phyloP scores from a whole-genome alignment of 495 filamentous ascomycete species.

The Lasiosphaeria ovina region DNA sequence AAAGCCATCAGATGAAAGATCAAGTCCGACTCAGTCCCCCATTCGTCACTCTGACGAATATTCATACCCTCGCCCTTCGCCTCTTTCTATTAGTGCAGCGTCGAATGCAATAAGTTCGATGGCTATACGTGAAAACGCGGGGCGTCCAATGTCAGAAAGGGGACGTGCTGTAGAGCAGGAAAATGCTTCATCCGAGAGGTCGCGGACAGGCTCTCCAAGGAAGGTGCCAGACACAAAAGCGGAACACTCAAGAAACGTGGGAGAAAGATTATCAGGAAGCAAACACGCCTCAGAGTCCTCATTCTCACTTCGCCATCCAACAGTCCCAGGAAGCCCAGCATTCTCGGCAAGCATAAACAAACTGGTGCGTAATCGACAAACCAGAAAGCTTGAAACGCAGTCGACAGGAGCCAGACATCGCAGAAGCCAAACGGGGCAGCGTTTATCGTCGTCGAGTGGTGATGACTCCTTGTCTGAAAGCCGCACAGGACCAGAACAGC shows the following conservation, averaged over 20 bases:
- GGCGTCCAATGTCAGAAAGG: slow-evolving; percentile 11
- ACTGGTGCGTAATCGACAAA: slow-evolving; percentile 9
- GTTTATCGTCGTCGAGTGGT: slow-evolving; percentile 18
- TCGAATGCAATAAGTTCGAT: slow-evolving; percentile 45
- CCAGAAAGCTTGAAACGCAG: slow-evolving; percentile 12
- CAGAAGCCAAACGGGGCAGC: slow-evolving; percentile 4
- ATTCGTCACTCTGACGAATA: slow-evolving; percentile 27
- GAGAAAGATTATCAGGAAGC: background rate
- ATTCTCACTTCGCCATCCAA: slow-evolving; percentile 15
- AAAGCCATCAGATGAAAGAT: slow-evolving; percentile 21
- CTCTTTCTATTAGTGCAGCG: slow-evolving; percentile 46
- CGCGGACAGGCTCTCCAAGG: slow-evolving; percentile 15
- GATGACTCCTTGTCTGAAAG: slow-evolving; percentile 22
- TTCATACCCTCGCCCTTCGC: slow-evolving; percentile 24
- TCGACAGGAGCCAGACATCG: slow-evolving; percentile 8
- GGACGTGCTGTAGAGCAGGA: slow-evolving; percentile 14
- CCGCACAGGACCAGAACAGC: slow-evolving; percentile 3
- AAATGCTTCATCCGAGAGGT: slow-evolving; percentile 19
- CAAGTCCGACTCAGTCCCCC: slow-evolving; percentile 23
- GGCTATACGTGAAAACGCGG: slow-evolving; percentile 25
- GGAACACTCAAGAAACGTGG: slow-evolving; percentile 2
- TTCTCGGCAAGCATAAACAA: slow-evolving; percentile 11
- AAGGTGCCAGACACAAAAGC: slow-evolving; percentile 12
- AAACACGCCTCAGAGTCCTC: slow-evolving; percentile 21
- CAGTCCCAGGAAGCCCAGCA: slow-evolving; percentile 7